Conservation (phyloP, 202 grass and related monocot genomes). For the Brachypodium distachyon region DNA sequence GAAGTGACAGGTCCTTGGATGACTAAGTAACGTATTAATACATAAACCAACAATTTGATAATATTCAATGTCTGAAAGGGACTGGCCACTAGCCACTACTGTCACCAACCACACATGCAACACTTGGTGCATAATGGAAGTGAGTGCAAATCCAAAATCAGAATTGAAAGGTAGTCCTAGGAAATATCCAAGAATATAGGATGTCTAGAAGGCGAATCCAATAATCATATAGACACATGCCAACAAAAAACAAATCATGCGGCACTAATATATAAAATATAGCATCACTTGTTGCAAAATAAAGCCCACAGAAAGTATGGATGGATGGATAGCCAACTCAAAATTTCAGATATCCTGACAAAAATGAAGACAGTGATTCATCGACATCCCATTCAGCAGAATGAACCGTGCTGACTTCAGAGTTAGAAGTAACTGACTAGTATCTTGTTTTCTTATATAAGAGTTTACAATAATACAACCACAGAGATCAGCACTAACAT, state of each 20-base stretch:
- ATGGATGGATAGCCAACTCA: neutral
- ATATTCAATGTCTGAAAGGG: constrained; percentile 23
- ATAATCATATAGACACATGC: neutral
- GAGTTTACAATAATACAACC: constrained; percentile 32
- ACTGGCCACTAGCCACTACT: constrained; percentile 16
- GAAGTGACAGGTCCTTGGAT: constrained; percentile 18
- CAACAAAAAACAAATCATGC: neutral
- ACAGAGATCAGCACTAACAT: constrained; percentile 36
- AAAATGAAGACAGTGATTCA: neutral
- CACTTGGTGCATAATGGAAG: constrained; percentile 35
- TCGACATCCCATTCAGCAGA: neutral
- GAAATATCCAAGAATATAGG: constrained; percentile 8
- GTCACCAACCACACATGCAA: constrained; percentile 31
- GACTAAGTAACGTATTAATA: constrained; percentile 4
- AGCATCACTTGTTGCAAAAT: neutral
- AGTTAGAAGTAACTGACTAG: constrained; percentile 10
- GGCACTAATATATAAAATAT: neutral
- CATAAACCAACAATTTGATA: neutral
- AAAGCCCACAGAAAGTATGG: neutral
- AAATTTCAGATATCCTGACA: neutral
- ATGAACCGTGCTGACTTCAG: neutral
- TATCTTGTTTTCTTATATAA: neutral
- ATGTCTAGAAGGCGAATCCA: constrained; percentile 16
- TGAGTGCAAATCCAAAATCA: constrained; percentile 7
- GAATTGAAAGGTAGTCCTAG: constrained; percentile 7